Conservation (phyloP, 1,139 yeast species). For the Suhomyces wounanorum region DNA sequence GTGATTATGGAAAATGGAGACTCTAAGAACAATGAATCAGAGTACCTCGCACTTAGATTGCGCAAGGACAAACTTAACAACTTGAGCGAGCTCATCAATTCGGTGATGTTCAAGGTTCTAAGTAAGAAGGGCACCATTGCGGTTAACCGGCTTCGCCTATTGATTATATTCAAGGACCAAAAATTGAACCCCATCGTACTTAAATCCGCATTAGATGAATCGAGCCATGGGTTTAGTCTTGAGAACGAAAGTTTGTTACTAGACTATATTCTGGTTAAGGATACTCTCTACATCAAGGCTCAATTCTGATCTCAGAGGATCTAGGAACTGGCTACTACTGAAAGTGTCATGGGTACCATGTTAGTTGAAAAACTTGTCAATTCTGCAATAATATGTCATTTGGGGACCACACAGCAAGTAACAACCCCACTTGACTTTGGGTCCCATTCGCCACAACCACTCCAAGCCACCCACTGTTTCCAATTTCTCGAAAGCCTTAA, state of each 20-base stretch:
- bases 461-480: too few relatives aligned
- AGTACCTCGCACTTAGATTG: slow-evolving; percentile 25
- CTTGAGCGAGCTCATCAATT: slow-evolving; percentile 29
- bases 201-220: slow-evolving; percentile 17
- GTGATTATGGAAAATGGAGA: slow-evolving; percentile 17
- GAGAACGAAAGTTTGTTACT: slow-evolving; percentile 23
- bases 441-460: too few relatives aligned
- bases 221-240: not conserved
- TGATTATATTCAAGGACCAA: slow-evolving; percentile 28
- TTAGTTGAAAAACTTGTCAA: not conserved
- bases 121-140: slow-evolving; percentile 19
- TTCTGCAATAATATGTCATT: too few relatives aligned
- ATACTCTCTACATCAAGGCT: slow-evolving; percentile 29
- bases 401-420: too few relatives aligned
- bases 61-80: slow-evolving; percentile 29
- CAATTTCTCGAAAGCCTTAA: too few relatives aligned
- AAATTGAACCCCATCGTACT: slow-evolving; percentile 29
- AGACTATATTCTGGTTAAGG: slow-evolving; percentile 32
- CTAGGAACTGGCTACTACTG: not conserved
- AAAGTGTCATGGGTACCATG: not conserved
- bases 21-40: slow-evolving; percentile 7
- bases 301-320: slow-evolving; percentile 6
- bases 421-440: too few relatives aligned
- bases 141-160: slow-evolving; percentile 22
- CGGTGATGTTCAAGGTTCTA: slow-evolving; percentile 25